Conservation (phyloP, 140 eudicot species). For the Senecio squalidus region DNA sequence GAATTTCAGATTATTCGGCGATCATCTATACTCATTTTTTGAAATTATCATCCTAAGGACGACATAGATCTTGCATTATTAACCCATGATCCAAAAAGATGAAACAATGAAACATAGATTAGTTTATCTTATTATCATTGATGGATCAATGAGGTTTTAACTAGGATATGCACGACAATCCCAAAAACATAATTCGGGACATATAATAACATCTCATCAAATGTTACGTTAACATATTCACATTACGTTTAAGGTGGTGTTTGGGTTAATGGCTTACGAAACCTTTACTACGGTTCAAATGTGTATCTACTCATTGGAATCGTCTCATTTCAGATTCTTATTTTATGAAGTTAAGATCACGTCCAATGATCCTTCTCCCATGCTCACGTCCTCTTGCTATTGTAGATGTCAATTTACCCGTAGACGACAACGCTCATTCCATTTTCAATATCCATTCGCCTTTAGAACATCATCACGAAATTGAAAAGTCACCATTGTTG, state of each 20-base stretch:
- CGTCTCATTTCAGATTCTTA: neutral
- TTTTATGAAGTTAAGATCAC: neutral
- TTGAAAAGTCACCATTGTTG: neutral
- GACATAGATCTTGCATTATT: neutral
- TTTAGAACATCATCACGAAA: neutral
- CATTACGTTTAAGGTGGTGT: no score
- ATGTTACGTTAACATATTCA: no score
- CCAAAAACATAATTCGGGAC: no score
- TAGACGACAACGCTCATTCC: neutral
- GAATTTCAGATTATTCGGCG: no score
- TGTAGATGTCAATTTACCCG: neutral
- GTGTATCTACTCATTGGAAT: conserved; percentile 4
- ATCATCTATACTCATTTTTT: no score
- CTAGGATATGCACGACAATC: no score
- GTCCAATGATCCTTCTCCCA: neutral
- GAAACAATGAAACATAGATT: no score
- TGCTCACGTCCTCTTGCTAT: neutral
- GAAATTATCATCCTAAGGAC: neutral
- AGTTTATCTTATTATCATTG: no score
- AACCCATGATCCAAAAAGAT: no score
- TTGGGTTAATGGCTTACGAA: no score
- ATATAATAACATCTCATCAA: no score
- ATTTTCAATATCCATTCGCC: neutral
- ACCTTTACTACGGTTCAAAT: neutral
- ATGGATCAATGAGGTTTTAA: no score